Conservation (phyloP, 1,139 yeast genomes). For the Kodamaea fungicola region DNA sequence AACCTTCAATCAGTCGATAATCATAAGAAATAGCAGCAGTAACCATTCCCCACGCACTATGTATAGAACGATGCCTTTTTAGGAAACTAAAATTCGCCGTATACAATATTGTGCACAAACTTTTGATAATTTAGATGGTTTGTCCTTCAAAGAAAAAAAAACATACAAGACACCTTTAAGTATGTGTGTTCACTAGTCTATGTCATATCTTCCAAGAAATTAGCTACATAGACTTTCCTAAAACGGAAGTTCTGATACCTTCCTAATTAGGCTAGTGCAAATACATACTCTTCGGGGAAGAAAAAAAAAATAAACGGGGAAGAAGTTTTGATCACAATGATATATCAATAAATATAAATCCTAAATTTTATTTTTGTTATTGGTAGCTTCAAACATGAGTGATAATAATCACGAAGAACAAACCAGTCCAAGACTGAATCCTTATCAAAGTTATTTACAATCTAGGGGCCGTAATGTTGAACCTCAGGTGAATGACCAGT, state of each 20-base stretch:
- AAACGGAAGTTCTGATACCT: slow-evolving; percentile 1
- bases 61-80: too few relatives aligned
- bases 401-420: neutral
- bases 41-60: too few relatives aligned
- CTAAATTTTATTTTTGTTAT: neutral
- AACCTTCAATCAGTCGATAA: too few relatives aligned
- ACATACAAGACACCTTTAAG: too few relatives aligned
- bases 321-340: neutral
- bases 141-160: too few relatives aligned
- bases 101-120: too few relatives aligned
- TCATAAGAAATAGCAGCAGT: too few relatives aligned
- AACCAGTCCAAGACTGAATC: slow-evolving; percentile 2
- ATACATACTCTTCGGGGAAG: neutral
- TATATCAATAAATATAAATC: neutral
- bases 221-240: neutral
- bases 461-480: neutral
- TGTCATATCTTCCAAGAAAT: too few relatives aligned
- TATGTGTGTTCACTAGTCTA: too few relatives aligned
- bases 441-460: slow-evolving; percentile 4
- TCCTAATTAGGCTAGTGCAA: slow-evolving; percentile 1
- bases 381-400: neutral
- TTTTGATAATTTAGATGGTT: too few relatives aligned
- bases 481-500: too few relatives aligned
- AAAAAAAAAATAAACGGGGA: neutral
- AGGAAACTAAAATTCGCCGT: too few relatives aligned